Evolutionary conservation across 176 grass and related monocot species (phyloP), one percentile per base, ranked within the genome.

Genomic region (Rhynchospora pubera): DNA sequence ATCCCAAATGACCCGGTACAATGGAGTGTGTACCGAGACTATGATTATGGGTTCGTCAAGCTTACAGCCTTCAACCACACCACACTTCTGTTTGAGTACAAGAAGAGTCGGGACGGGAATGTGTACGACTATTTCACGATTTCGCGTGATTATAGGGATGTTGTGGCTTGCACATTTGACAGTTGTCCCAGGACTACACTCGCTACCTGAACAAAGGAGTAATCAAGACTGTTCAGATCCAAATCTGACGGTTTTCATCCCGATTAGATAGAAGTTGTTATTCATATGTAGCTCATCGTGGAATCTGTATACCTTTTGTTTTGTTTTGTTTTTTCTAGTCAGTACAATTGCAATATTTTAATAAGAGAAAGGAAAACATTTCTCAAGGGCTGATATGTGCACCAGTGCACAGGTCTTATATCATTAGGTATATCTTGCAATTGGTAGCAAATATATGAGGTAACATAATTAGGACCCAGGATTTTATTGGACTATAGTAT

Each of bases 21-120:
- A 77, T 98, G 95, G 95, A 98, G 95, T 68, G 50, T 87, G 67
- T 89, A 83, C 48, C 86, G 84, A 65, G 95, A 93, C 82, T 82
- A 66, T 3, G 88, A 98, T 65, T 79, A 79, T 0, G 92, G 92
- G 3, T 98, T 98, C 14, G 84, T 86, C 57, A 98, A 98, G 81
- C 85, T 98, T 34, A 93, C 92, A 0, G 89, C 92, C 12, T 91
- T 93, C 87, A 98, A 98, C 77, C 85, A 85, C 21, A 86, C 88
- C 10, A 86, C 63, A 0, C 55, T 94, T 65, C 43, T 93, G 83
- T 88, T 98, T 1, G 96, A 98, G 90, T 94, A 98, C 85, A 98
- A 91, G 87, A 98, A 80, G 89, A 98, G 92, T 78, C 44, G 84
- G 5, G 87, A 94, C 0, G 94, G 94, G 69, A 58, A 83, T 18